phyloP scores from a whole-genome alignment of 2,329 filamentous ascomycete genomes.

The Talaromyces sp. region DNA sequence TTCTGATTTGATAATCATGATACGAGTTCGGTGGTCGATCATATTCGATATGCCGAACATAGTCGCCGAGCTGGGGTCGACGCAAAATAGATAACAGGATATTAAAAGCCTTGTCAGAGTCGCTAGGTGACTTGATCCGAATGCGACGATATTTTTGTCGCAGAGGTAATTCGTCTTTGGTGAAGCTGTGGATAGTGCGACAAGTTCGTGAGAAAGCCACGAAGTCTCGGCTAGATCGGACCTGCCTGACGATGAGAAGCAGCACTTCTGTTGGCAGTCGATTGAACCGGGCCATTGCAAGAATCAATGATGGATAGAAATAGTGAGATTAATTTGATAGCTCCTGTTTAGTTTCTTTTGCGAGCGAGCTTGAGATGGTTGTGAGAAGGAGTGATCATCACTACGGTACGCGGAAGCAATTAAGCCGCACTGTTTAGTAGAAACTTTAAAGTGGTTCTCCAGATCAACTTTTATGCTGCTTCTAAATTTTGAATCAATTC shows the following conservation, averaged over 20 bases:
- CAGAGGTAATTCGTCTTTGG: slow-evolving; percentile 7
- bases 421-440: neutral
- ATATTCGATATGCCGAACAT: slow-evolving; percentile 19
- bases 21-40: neutral
- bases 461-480: too few relatives aligned
- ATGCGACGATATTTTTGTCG: slow-evolving; percentile 12
- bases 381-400: neutral
- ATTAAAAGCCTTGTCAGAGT: slow-evolving; percentile 16
- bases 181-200: slow-evolving; percentile 14
- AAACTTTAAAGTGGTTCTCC: neutral
- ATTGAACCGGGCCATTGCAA: neutral
- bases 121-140: neutral
- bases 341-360: neutral
- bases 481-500: neutral
- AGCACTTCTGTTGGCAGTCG: slow-evolving; percentile 2
- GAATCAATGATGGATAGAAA: neutral
- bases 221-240: slow-evolving; percentile 16
- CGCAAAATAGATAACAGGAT: slow-evolving; percentile 20
- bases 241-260: slow-evolving; percentile 11
- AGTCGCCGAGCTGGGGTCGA: slow-evolving; percentile 17
- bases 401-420: neutral
- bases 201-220: slow-evolving; percentile 17
- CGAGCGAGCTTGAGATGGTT: too few relatives aligned
- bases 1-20: neutral
- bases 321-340: neutral